Base-by-base conservation (phyloP, 345 rosid genomes). In the Ceriops zippeliana region DNA sequence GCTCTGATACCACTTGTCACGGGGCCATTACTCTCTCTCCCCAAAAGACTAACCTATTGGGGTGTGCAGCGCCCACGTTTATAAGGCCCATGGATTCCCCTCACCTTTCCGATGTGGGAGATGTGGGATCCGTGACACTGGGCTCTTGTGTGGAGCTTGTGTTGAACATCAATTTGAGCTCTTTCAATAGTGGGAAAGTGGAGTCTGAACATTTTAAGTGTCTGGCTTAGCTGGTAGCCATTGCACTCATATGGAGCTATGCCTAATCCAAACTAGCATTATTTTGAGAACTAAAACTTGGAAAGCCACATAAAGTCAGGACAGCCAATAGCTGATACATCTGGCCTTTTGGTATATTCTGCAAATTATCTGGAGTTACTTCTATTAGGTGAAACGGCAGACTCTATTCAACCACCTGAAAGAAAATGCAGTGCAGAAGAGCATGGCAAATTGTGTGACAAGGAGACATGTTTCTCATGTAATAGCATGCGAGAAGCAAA, bases 361-460 rank as follows among this genome's bases (percentile, higher is more conserved):
- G 38, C 42, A 21, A 51, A 30, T 66, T 51, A 6, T 52, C 11
- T 62, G 52, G 30, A 71, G 58, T 49, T 58, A 26, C 58, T 35
- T 6, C 20, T 7, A 61, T 27, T 53, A 89, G 91, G 86, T 72
- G 96, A 89, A 75, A 73, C 69, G 5, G 62, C 79, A 61, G 1
- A 70, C 51, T 75, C 86, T 19, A 53, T 20, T 6, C n/a, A 34
- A 24, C 80, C 70, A 49, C 82, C 87, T 21, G 56, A 62, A 34
- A 69, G 68, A 51, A 71, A 16, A 54, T 83, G 90, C 72, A 42
- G 67, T 9, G 80, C 73, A 1, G 57, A 78, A 16, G 84, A 65
- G 64, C 31, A 68, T 8, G 67, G 67, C 2, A 61, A 66, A 1
- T 76, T 82, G 0, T 86, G 89, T 47, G 15, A 22, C 1, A 68